Evolutionary conservation across 306 rosid species (phyloP), one percentile per base, ranked within the genome.

Genomic region (Citrullus mucosospermus): DNA sequence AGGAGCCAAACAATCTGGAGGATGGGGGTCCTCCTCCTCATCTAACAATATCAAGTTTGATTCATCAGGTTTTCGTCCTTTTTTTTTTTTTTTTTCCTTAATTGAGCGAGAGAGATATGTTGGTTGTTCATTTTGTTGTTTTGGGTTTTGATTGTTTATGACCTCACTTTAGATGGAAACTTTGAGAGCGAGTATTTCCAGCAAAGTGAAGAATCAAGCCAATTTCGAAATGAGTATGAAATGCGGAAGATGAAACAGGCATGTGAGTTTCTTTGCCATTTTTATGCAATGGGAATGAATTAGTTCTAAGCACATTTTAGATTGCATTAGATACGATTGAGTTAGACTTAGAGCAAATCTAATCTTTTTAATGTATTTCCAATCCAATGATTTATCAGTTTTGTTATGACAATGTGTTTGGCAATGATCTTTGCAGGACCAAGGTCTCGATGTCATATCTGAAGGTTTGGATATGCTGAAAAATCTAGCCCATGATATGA

Each of bases 371-470:
- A 65, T 65, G 48, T 65, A 34, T 0, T 63, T 63, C 15, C 41
- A 62, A 62, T 65, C 17, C n/a, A 32, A 32, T 62, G 28, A 22
- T 17, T 65, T 34, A 18, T 66, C 16, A 10, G 51, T 66, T 38
- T 16, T 16, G 22, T 5, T 34, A 67, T n/a, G 53, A 67, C 13
- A 44, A 20, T 43, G 34, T 4, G 55, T 55, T 68, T 70, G 1
- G 36, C 20, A 20, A 20, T 70, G 39, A 22, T 46, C 76, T 84
- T 55, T 61, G 46, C 79, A 95, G 99, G 97, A 92, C 78, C 82
- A 95, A 85, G 99, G 97, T 46, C 93, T 95, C 74, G 97, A 86
- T 78, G 30, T 92, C 84, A 95, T 95, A 87, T 92, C 97, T n/a
- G 96, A 92, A 39, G 98, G 98, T 85, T 77, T 92, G 83, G 92